These are phyloP conservation scores for Trichosporon asahii DNA, from an alignment of 1,284 basidiomycete genomes.

Conservation along the genomic window DNA sequence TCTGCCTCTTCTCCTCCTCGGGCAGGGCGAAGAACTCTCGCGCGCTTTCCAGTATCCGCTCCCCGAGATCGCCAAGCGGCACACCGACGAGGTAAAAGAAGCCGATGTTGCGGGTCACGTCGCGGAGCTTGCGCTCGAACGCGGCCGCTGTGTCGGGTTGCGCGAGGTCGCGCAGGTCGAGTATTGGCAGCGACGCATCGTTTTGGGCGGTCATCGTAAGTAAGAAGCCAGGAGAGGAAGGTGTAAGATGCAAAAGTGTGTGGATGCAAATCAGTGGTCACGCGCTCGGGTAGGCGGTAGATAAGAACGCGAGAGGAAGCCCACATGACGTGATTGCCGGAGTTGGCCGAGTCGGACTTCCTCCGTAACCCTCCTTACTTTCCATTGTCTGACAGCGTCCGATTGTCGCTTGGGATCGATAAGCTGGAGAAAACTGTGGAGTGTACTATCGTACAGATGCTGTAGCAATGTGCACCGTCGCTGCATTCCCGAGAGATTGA, in stretches of 20 bases:
- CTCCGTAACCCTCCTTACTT: no score
- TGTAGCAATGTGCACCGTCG: no score
- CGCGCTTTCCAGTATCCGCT: constrained; percentile 27
- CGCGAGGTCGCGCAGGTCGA: constrained; percentile 23
- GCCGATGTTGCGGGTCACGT: constrained; percentile 27
- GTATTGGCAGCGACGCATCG: constrained; percentile 17
- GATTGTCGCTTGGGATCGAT: no score
- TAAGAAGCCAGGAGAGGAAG: no score
- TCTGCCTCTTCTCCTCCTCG: constrained; percentile 31
- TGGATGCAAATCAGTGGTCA: no score
- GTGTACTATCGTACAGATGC: no score
- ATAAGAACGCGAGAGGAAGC: not conserved
- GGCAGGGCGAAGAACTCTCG: constrained; percentile 38
- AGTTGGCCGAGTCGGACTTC: not conserved
- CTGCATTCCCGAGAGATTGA: no score
- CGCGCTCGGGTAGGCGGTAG: not conserved
- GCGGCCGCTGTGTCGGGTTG: constrained; percentile 6
- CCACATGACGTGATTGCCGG: constrained; percentile 8
- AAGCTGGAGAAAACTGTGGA: no score
- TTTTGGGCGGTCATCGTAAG: not conserved
- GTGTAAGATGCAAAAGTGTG: no score
- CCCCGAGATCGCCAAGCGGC: constrained; percentile 32
- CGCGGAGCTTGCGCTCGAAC: constrained; percentile 18
- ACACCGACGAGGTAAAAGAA: constrained; percentile 44
- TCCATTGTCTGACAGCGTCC: no score